Evolutionary conservation across 345 rosid species (phyloP).

Genomic region (Gossypium herbaceum): DNA sequence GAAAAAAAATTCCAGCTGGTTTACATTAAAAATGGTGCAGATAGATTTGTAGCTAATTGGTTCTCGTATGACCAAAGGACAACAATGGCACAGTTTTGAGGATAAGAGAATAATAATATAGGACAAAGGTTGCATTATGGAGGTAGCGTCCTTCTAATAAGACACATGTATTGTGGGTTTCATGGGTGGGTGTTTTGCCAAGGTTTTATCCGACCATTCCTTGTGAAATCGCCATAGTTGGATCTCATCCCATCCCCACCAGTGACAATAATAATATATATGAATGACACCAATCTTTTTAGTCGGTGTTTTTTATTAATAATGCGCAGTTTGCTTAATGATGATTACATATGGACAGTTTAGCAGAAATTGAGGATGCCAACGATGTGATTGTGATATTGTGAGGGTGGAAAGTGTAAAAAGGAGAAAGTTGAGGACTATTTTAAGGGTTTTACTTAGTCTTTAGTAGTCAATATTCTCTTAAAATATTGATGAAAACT

Average conservation of each 20-base stretch:
- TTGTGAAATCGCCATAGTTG: background rate
- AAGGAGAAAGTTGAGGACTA: background rate
- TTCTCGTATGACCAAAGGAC: background rate
- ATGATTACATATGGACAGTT: background rate
- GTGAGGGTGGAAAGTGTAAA: background rate
- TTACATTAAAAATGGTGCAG: conserved; percentile 4
- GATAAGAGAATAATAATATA: background rate
- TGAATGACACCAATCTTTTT: background rate
- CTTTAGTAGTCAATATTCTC: too few species aligned
- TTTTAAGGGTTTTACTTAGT: background rate
- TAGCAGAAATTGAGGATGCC: conserved; percentile 3
- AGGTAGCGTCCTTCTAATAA: conserved; percentile 5
- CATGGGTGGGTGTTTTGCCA: background rate
- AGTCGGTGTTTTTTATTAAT: background rate
- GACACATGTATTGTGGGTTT: conserved; percentile 2
- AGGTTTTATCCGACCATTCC: conserved; percentile 17
- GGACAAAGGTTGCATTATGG: background rate
- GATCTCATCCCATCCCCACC: background rate
- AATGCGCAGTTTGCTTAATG: background rate
- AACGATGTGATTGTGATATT: background rate
- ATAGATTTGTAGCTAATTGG: conserved; percentile 7
- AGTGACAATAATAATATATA: background rate
- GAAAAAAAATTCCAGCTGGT: background rate
- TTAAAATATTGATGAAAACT: background rate
- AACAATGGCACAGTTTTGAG: background rate